Percentiles rank a stretch among this genome's conserved stretches.
Evolutionary conservation across 2,329 filamentous ascomycete species (phyloP).

Genomic region (Trichoderma sp.): DNA sequence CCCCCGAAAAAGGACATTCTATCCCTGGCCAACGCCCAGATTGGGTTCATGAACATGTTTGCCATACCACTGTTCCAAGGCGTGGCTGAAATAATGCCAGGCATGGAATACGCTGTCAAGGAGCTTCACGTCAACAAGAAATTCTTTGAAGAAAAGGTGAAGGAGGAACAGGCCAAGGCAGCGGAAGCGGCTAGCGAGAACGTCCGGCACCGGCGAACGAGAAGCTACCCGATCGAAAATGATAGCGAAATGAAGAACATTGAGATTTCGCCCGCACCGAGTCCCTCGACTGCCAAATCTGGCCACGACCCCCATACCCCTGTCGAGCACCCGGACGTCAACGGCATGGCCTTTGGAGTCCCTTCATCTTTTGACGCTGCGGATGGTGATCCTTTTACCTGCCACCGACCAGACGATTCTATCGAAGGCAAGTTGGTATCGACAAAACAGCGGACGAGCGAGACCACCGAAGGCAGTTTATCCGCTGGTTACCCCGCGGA

Average conservation of each 20-base stretch:
- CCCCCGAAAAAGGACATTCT: constrained; percentile 80
- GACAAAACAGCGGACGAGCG: constrained; percentile 58
- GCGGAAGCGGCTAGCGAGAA: constrained; percentile 37
- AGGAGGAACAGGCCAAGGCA: constrained; percentile 59
- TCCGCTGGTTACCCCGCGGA: constrained; percentile 57
- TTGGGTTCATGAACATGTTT: constrained; percentile 96
- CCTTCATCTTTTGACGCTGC: constrained; percentile 48
- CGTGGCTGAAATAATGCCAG: constrained; percentile 81
- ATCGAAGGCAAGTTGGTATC: constrained; percentile 43
- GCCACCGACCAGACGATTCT: constrained; percentile 35
- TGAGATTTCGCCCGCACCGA: constrained; percentile 27
- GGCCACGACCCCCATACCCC: constrained; percentile 26
- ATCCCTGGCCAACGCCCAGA: constrained; percentile 83
- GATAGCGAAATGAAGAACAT: constrained; percentile 28
- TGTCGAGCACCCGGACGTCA: constrained; percentile 44
- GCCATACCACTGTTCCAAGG: constrained; percentile 89
- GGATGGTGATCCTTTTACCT: constrained; percentile 52
- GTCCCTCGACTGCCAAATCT: constrained; percentile 14
- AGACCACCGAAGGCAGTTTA: constrained; percentile 62
- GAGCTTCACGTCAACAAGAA: constrained; percentile 77
- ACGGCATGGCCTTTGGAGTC: constrained; percentile 48
- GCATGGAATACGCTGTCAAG: constrained; percentile 79
- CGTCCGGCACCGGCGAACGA: constrained; percentile 38
- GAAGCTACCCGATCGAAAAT: constrained; percentile 41
- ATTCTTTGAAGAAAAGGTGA: constrained; percentile 70